Conservation (phyloP, 148 eudicot genomes). For the Rhododendron kiyosumense region DNA sequence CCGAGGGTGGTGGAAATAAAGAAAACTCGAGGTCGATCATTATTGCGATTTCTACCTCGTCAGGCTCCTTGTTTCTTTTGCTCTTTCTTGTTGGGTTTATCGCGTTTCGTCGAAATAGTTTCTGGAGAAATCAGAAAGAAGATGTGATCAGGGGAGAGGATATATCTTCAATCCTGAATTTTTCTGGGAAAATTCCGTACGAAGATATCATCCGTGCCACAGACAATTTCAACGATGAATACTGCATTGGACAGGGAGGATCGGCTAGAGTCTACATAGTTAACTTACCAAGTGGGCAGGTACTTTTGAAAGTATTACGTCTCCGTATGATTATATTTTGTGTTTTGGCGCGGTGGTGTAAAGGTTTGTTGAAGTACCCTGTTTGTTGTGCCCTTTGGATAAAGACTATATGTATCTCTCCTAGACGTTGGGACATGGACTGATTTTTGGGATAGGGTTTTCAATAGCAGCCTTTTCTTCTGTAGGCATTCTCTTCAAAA, state of each 20-base stretch:
- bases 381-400: too few species aligned
- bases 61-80: not conserved
- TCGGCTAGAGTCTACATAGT: conserved; percentile 32
- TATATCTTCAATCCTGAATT: not conserved
- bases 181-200: conserved; percentile 17
- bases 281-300: conserved; percentile 17
- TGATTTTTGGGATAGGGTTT: too few species aligned
- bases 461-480: too few species aligned
- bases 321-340: too few species aligned
- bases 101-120: not conserved
- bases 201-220: conserved; percentile 26
- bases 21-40: not conserved
- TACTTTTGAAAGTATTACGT: not conserved
- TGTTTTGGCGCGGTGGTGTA: too few species aligned
- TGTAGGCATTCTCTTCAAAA: too few species aligned
- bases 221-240: conserved; percentile 11
- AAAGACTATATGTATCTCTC: too few species aligned
- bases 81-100: not conserved
- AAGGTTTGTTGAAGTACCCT: too few species aligned
- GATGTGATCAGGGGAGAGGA: not conserved
- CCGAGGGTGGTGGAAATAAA: not conserved
- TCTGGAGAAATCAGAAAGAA: not conserved
- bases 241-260: conserved; percentile 15
- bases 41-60: not conserved
- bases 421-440: too few species aligned